Evolutionary conservation across 768 basidiomycete species (phyloP).

Genomic region (Leccinum pellstonianum): DNA sequence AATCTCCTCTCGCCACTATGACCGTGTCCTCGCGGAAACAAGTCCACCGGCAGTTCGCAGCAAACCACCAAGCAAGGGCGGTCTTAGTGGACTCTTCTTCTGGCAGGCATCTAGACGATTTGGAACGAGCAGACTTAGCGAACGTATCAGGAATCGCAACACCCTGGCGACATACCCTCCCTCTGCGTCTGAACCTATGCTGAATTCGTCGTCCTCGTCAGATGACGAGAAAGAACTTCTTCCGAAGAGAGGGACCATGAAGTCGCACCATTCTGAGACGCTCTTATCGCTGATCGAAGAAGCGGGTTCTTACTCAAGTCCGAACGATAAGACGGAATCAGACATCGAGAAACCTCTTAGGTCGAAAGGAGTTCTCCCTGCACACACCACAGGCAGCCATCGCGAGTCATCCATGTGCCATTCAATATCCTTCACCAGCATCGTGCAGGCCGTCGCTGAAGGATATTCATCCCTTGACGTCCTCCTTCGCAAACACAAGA

Average conservation of each 20-base stretch:
- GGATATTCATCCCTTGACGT: too few species aligned
- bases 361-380: not conserved
- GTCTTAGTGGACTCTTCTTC: not conserved
- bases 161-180: not conserved
- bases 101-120: not conserved
- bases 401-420: conserved; percentile 12
- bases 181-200: conserved; percentile 16
- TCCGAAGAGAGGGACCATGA: conserved; percentile 4
- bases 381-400: conserved; percentile 7
- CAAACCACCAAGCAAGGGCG: not conserved
- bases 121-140: not conserved
- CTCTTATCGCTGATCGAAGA: conserved; percentile 17
- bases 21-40: conserved; percentile 1
- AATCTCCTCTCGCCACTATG: conserved; percentile 20
- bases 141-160: not conserved
- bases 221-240: conserved; percentile 8
- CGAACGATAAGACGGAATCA: not conserved
- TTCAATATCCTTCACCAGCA: conserved; percentile 18
- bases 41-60: not conserved
- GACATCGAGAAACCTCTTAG: not conserved
- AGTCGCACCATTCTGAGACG: conserved; percentile 14
- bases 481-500: conserved; percentile 16
- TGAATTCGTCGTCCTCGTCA: not conserved
- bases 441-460: conserved; percentile 18
- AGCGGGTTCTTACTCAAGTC: not conserved